A percentile compares a stretch with the other conserved stretches of the same genome.
Conservation (phyloP, 495 filamentous ascomycete genomes). For the Tuber microsphaerosporum region DNA sequence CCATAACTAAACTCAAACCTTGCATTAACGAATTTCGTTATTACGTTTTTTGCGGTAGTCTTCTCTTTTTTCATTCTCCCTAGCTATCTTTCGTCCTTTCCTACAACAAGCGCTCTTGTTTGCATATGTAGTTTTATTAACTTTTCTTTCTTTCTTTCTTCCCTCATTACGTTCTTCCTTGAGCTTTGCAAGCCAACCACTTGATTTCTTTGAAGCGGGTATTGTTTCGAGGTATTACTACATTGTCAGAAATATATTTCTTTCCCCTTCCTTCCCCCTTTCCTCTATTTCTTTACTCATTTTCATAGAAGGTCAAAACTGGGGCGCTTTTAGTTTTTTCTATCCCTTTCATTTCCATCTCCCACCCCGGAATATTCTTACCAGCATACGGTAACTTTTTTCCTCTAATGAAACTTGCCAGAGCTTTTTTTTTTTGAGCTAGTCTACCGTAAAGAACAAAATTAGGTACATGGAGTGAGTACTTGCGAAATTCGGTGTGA, state of each 20-base stretch:
- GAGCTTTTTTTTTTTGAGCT: neutral
- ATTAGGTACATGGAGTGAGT: neutral
- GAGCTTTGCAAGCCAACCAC: neutral
- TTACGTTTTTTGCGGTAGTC: conserved; percentile 30
- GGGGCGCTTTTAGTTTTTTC: conserved; percentile 19
- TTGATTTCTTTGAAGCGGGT: neutral
- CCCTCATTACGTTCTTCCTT: conserved; percentile 11
- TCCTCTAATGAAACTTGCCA: neutral
- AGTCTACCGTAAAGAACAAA: neutral
- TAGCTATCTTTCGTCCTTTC: conserved; percentile 15
- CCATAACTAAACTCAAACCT: conserved; percentile 16
- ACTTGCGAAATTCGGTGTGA: neutral
- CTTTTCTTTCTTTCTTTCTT: conserved; percentile 11
- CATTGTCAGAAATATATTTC: neutral
- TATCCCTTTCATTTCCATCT: neutral
- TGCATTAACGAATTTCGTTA: conserved; percentile 28
- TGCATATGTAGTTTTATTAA: conserved; percentile 14
- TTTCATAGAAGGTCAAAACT: conserved; percentile 35
- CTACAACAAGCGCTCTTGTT: neutral
- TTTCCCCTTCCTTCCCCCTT: neutral
- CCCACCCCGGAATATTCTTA: neutral
- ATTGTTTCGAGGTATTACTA: neutral
- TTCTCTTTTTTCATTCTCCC: conserved; percentile 11
- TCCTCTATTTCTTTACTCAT: conserved; percentile 9
- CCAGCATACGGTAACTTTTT: neutral